phyloP scores from a whole-genome alignment of 371 early-diverging fungal species.

The Circinella minor region DNA sequence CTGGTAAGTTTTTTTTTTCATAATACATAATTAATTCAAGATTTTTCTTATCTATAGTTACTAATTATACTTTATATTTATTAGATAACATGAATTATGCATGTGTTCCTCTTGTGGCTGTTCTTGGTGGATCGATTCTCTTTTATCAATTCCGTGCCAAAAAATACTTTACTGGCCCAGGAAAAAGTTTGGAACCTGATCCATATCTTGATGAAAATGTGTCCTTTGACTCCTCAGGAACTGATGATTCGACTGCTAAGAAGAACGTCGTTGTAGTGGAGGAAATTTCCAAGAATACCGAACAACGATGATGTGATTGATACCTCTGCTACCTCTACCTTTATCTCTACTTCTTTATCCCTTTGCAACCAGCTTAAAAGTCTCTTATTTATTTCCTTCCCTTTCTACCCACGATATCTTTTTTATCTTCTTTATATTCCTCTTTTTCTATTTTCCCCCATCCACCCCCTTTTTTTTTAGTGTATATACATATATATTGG shows the following conservation, averaged over 20 bases:
- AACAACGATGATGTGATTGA: conserved; percentile 6
- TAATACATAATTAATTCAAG: neutral
- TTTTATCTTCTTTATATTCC: neutral
- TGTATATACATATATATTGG: conserved; percentile 4
- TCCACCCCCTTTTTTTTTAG: no score
- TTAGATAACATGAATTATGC: conserved; percentile 51
- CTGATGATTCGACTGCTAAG: neutral
- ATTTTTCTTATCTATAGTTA: neutral
- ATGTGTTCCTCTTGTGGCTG: conserved; percentile 35
- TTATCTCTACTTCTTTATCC: neutral
- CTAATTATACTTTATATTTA: neutral
- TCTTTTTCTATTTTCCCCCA: neutral
- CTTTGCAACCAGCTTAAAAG: neutral
- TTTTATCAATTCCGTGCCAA: conserved; percentile 56
- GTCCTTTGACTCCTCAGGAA: neutral
- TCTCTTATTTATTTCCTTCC: neutral
- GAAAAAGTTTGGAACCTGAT: conserved; percentile 39
- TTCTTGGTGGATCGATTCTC: conserved; percentile 30
- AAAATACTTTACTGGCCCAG: conserved; percentile 58
- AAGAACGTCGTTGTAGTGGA: neutral
- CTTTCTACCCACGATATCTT: neutral
- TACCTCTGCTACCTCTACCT: no score
- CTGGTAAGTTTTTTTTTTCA: conserved; percentile 21
- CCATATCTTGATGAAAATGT: conserved; percentile 22
- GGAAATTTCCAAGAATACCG: neutral